A percentile compares a stretch with the other conserved stretches of the same genome.
phyloP scores from a whole-genome alignment of 1,284 basidiomycete species.

The Microbotryomycetes sp. region DNA sequence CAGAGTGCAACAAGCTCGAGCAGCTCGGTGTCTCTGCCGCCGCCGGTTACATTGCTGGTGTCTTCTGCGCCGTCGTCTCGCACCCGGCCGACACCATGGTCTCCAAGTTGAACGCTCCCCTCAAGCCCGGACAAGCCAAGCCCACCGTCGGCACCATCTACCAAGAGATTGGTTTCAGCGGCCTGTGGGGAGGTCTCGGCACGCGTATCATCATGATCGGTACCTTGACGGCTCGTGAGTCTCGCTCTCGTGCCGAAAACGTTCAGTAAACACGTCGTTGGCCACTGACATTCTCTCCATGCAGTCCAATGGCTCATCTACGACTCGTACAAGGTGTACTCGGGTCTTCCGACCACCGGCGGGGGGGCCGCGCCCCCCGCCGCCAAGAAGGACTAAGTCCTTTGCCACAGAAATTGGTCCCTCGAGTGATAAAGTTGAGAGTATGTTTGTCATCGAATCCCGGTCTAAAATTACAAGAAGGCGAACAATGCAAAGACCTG shows the following conservation, averaged over 20 bases:
- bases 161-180: constrained; percentile 37
- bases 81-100: constrained; percentile 41
- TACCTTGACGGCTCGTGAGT: constrained; percentile 35
- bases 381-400: constrained; percentile 19
- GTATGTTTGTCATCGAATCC: no score
- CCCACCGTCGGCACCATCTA: constrained; percentile 38
- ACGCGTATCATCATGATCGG: constrained; percentile 36
- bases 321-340: constrained; percentile 33
- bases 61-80: constrained; percentile 39
- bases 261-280: no score
- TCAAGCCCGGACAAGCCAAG: constrained; percentile 35
- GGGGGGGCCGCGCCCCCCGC: constrained; percentile 17
- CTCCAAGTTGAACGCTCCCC: constrained; percentile 37
- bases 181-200: constrained; percentile 38
- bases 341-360: constrained; percentile 33
- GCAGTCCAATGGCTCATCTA: constrained; percentile 38
- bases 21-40: constrained; percentile 37
- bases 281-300: no score
- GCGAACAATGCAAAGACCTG: no score
- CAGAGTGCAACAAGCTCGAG: constrained; percentile 39
- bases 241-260: background rate
- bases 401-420: no score
- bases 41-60: constrained; percentile 38
- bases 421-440: no score
- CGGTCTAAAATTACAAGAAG: no score